Conservation (phyloP, 225 moss, liverwort and hornwort genomes). For the Thuidium tamariscinum region DNA sequence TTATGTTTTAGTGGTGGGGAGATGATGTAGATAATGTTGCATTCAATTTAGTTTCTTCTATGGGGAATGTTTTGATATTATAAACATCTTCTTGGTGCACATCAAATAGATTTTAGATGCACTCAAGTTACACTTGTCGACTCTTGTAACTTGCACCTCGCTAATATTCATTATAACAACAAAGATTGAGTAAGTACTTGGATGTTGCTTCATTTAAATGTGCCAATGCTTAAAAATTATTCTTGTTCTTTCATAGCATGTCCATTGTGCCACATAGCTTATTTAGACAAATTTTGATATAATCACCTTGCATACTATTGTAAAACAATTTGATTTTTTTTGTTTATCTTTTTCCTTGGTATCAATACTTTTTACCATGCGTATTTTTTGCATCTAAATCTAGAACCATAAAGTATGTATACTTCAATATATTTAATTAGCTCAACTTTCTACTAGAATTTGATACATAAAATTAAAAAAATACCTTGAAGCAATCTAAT, state of each 20-base stretch:
- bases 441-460: not conserved
- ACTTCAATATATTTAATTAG: not conserved
- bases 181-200: not conserved
- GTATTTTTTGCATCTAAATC: not conserved
- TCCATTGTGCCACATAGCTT: not conserved
- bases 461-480: not conserved
- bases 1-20: fast-evolving
- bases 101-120: not conserved
- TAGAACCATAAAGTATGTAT: not conserved
- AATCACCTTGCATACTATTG: fast-evolving
- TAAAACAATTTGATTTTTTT: not conserved
- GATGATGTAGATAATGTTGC: not conserved
- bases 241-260: not conserved
- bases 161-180: fast-evolving
- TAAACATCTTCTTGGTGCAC: not conserved
- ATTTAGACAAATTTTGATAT: not conserved
- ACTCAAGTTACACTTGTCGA: not conserved
- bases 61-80: not conserved
- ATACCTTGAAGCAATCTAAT: fast-evolving
- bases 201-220: not conserved
- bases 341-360: not conserved
- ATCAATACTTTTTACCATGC: not conserved
- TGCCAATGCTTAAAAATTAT: not conserved
- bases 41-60: not conserved
- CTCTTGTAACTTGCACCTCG: not conserved